Base-by-base conservation (phyloP, 108 stramenopile genomes). In the Nitzschia sp. region DNA sequence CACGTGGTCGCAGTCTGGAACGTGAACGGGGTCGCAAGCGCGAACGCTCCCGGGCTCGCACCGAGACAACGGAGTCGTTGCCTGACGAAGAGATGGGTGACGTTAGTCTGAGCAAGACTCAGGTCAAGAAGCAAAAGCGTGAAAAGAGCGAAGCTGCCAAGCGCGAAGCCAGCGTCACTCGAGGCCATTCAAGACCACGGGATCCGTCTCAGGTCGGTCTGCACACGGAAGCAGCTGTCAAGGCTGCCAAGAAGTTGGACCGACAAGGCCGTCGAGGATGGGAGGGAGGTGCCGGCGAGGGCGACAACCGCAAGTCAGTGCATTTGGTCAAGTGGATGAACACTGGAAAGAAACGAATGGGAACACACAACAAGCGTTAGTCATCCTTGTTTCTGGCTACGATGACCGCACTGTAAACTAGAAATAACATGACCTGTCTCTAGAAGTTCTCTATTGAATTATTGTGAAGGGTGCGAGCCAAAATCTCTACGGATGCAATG, bases 281-380 rank as follows among this genome's bases (percentile, higher is more conserved):
- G 89, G 56, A 63, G 34, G 90, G 90, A 23, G 80, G 69, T 19
- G 72, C 83, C 31, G 94, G 94, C 30, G 94, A 95, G 53, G 94
- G 94, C 46, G 94, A 95, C 75, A 86, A 92, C 1, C 87, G 84
- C 41, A 95, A 95, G 86, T 69, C 71, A 16, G 94, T 90, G 46
- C 94, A 95, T 66, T 70, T 95, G 63, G 89, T 95, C 22, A 89
- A 91, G 60, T 95, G 94, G 94, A 89, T 88, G 86, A 95, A 95
- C 76, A 95, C 94, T 6, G 94, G 94, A 44, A 95, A 95, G 79
- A 95, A 95, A 66, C 72, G 94, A 60, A 92, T 85, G 66, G 94
- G 94, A 45, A 95, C 94, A n/a, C 89, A 90, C 64, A 78, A 83
- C 60, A 75, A 73, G 60, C 76, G 85, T 30, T 83, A 81, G 62